A percentile compares a stretch with the other conserved stretches of the same genome.
Evolutionary conservation across 2,329 filamentous ascomycete species (phyloP).

Genomic region (Penicillium corylophilum): DNA sequence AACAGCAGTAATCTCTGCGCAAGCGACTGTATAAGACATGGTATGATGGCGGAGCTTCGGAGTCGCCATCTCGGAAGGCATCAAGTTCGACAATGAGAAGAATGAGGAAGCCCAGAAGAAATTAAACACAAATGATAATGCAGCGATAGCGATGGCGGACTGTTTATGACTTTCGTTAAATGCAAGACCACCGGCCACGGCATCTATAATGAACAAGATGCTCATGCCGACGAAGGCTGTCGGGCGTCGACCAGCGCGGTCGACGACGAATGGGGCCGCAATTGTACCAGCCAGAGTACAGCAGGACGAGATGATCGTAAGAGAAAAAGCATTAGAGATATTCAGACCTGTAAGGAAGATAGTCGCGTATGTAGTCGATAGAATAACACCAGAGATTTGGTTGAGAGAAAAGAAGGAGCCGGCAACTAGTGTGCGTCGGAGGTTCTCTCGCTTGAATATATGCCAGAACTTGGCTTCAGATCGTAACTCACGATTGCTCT

Average conservation of each 20-base stretch:
- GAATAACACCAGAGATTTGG: slow-evolving; percentile 39
- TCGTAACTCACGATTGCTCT: slow-evolving; percentile 24
- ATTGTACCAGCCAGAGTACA: slow-evolving; percentile 39
- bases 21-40: slow-evolving; percentile 38
- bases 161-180: slow-evolving; percentile 24
- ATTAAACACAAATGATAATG: slow-evolving; percentile 37
- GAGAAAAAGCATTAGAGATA: slow-evolving; percentile 32
- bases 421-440: slow-evolving; percentile 37
- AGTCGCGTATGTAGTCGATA: slow-evolving; percentile 40
- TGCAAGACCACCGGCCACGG: slow-evolving; percentile 35
- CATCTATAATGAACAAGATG: slow-evolving; percentile 35
- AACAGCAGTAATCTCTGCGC: slow-evolving; percentile 37
- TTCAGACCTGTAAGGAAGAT: slow-evolving; percentile 38
- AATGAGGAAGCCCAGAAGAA: slow-evolving; percentile 42
- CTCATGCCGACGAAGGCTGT: slow-evolving; percentile 37
- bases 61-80: slow-evolving; percentile 39
- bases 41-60: slow-evolving; percentile 39
- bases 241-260: slow-evolving; percentile 36
- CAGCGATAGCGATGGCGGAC: slow-evolving; percentile 30
- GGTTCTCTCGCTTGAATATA: slow-evolving; percentile 35
- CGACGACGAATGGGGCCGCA: slow-evolving; percentile 35
- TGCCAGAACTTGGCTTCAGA: slow-evolving; percentile 34
- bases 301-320: slow-evolving; percentile 39
- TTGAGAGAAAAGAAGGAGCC: slow-evolving; percentile 38
- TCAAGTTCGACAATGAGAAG: slow-evolving; percentile 34